Evolutionary conservation across 352 stramenopile genomes (phyloP), one percentile per base, ranked within the genome.

Genomic region (Aphanomyces astaci): DNA sequence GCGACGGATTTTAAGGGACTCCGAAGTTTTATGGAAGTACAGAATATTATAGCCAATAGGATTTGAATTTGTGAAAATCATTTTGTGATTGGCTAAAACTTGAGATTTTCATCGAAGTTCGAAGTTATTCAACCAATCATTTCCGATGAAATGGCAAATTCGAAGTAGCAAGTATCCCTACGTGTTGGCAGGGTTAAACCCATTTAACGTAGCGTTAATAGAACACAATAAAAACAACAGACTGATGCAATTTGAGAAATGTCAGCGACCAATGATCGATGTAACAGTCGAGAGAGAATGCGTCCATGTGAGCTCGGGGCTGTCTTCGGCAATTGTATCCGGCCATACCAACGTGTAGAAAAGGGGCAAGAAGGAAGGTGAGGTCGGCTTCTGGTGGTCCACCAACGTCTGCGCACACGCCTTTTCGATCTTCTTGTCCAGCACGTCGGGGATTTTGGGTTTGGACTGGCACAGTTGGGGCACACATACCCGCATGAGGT

Each of bases 281-380:
- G 56, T 65, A 17, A 65, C 25, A 13, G 40, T 32, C 32, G 32
- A 32, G 28, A 65, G 56, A 13, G 32, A 49, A 11, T 65, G 73
- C 52, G 81, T 78, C 84, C 84, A 95, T n/a, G 87, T 82, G 51
- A 95, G 70, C 60, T 95, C 86, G 57, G 83, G 90, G 71, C 83
- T 93, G 66, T 93, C 86, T 59, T 93, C 86, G 1, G 83, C 88
- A 30, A 95, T 81, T 36, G 92, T 80, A 0, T 82, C 87, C 25
- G 83, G 79, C 86, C 86, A 95, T 25, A 81, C 79, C 53, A 93
- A 76, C 13, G 83, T 76, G 11, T 82, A 75, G 63, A 95, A 95
- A 10, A 78, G 76, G 19, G 80, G 67, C 36, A 0, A 80, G 83
- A 2, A 73, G 27, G 10, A 55, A 49, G 30, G 75, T 69, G n/a